Base-by-base conservation (phyloP, 805 yeast genomes). In the Wickerhamiella galacta region DNA sequence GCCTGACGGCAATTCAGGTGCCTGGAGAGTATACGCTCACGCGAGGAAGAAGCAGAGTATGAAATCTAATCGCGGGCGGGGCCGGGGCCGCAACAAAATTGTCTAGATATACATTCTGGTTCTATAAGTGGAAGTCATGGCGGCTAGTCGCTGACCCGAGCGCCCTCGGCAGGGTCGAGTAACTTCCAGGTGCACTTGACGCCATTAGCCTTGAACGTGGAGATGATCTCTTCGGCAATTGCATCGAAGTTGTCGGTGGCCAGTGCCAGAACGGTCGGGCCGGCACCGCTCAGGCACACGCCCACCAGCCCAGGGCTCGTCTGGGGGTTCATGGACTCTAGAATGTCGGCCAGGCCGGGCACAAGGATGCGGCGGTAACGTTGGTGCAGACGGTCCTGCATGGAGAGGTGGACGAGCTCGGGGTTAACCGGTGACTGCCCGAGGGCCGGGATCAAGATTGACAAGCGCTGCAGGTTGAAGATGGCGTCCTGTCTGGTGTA, bases 381-480 rank as follows among this genome's bases (percentile, higher is more conserved):
- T 56, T 90, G 98, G 58, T 90, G 98, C 25, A 90, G 69, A 49
- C 77, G 75, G 56, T 90, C 98, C 59, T 82, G 93, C 96, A 90
- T 90, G 12, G 96, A 81, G 39, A 87, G 77, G 56, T 78, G 83
- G 44, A 90, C 83, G 43, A 85, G 63, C 37, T 72, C 73, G 20
- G 92, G 68, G 49, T 79, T 73, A 25, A 93, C 94, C 16, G 82
- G 77, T 8, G 72, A 70, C 47, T 73, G 68, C n/a, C 93, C 77
- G 49, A 90, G 70, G 0, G 95, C 94, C 4, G 90, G 75, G 19
- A 96, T 90, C 43, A 90, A 68, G 16, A 87, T 79, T 2, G 96
- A 93, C 36, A 90, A 58, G 52, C 98, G 70, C 60, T 90, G 98
- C 47, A 90, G 65, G 56, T 90, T 90, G 68, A 80, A 90, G 32